phyloP scores from a whole-genome alignment of 176 grass and related monocot genomes.

The Alloteropsis semialata region DNA sequence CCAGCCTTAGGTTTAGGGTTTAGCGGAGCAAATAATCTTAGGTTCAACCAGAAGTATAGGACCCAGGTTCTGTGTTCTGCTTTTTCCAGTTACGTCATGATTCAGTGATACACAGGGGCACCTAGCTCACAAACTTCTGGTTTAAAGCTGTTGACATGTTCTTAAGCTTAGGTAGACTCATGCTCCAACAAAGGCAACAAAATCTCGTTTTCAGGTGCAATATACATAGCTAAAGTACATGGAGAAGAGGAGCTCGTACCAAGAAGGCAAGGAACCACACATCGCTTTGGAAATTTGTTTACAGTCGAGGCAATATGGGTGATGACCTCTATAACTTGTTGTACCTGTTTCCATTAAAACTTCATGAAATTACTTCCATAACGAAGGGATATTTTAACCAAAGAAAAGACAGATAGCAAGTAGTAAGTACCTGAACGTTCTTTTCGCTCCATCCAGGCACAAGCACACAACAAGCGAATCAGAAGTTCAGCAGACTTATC shows the following conservation, averaged over 20 bases:
- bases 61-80: too few relatives aligned
- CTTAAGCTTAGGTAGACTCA: background rate
- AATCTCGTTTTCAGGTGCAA: background rate
- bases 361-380: slow-evolving; percentile 8
- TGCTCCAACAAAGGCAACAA: background rate
- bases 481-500: slow-evolving; percentile 82
- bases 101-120: too few relatives aligned
- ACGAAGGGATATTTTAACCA: slow-evolving; percentile 15
- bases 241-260: slow-evolving; percentile 49
- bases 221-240: background rate
- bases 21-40: too few relatives aligned
- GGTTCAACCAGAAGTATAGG: background rate
- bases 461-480: slow-evolving; percentile 86
- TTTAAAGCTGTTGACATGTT: background rate
- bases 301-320: slow-evolving; percentile 76
- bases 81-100: too few relatives aligned
- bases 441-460: slow-evolving; percentile 97
- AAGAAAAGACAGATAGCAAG: slow-evolving; percentile 14
- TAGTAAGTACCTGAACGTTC: slow-evolving; percentile 81
- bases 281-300: slow-evolving; percentile 88
- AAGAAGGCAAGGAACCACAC: slow-evolving; percentile 76
- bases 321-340: slow-evolving; percentile 92
- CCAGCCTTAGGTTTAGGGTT: too few relatives aligned
- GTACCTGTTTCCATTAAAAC: slow-evolving; percentile 75
- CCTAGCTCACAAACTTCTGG: too few relatives aligned